Evolutionary conservation across 495 filamentous ascomycete species (phyloP).

Genomic region (Trichoderma asperelloides): DNA sequence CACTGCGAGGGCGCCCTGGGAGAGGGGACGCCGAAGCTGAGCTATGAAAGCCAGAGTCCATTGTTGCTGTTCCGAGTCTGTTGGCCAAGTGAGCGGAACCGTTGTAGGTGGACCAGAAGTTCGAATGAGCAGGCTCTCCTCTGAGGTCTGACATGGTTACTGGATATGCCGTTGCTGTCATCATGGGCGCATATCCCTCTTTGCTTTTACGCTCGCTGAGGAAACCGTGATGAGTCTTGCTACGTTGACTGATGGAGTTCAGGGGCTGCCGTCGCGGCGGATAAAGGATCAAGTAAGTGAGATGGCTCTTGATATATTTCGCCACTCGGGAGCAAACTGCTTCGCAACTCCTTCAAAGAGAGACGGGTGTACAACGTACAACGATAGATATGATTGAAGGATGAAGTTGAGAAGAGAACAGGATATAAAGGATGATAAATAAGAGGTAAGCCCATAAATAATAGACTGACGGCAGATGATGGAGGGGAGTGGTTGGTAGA

Average conservation of each 20-base stretch:
- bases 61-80: slow-evolving; percentile 30
- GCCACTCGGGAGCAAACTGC: background rate
- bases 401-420: background rate
- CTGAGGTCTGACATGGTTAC: slow-evolving; percentile 48
- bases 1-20: slow-evolving; percentile 35
- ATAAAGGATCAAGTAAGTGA: background rate
- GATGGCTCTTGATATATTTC: background rate
- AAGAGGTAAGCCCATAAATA: background rate
- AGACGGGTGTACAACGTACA: background rate
- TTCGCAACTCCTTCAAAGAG: background rate
- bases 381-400: background rate
- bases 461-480: background rate
- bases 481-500: slow-evolving; percentile 8
- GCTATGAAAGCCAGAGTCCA: slow-evolving; percentile 32
- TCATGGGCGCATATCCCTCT: slow-evolving; percentile 40
- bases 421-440: background rate
- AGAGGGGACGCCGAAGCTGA: slow-evolving; percentile 33
- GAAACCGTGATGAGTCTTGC: background rate
- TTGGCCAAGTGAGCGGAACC: slow-evolving; percentile 39
- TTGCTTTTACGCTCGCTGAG: background rate
- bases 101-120: slow-evolving; percentile 44
- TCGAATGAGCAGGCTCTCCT: slow-evolving; percentile 40
- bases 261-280: background rate
- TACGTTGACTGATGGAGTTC: background rate
- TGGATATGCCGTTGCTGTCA: slow-evolving; percentile 44